These are phyloP conservation scores for Boletus smithii DNA, from an alignment of 1,284 basidiomycete genomes.

Conservation along the genomic window DNA sequence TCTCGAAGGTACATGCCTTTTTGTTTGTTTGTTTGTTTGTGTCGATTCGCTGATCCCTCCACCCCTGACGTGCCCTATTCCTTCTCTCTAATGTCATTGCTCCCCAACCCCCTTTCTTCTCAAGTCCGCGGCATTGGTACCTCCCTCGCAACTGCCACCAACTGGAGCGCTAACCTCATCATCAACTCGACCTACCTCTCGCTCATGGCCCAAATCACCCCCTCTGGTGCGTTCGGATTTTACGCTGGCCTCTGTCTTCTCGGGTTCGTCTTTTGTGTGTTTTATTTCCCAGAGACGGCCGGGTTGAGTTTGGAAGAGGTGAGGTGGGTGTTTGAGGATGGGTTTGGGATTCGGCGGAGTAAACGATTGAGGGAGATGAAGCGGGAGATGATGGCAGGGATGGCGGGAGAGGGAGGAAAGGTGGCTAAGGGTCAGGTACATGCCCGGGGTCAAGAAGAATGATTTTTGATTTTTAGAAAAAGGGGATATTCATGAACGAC, in stretches of 20 bases:
- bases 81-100: not conserved
- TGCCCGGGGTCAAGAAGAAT: not conserved
- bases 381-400: constrained; percentile 8
- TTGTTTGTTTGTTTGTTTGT: not conserved
- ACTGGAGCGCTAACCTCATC: constrained; percentile 79
- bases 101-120: not conserved
- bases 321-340: constrained; percentile 51
- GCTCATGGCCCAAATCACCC: constrained; percentile 72
- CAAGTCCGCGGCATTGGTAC: constrained; percentile 78
- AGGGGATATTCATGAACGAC: too few relatives aligned
- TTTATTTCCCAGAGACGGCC: constrained; percentile 75
- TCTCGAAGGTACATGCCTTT: constrained; percentile 53
- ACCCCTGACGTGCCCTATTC: too few relatives aligned
- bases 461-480: too few relatives aligned
- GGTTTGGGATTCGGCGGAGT: constrained; percentile 59
- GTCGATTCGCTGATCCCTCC: not conserved
- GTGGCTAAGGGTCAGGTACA: not conserved
- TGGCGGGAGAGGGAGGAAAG: not conserved
- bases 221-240: constrained; percentile 77
- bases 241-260: constrained; percentile 74
- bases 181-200: constrained; percentile 79
- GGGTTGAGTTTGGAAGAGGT: constrained; percentile 79
- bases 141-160: constrained; percentile 74
- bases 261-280: constrained; percentile 67
- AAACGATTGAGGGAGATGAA: constrained; percentile 30